Percentiles rank a stretch among this genome's conserved stretches.
phyloP scores from a whole-genome alignment of 75 land plant species.

The Gnetum montanum region DNA sequence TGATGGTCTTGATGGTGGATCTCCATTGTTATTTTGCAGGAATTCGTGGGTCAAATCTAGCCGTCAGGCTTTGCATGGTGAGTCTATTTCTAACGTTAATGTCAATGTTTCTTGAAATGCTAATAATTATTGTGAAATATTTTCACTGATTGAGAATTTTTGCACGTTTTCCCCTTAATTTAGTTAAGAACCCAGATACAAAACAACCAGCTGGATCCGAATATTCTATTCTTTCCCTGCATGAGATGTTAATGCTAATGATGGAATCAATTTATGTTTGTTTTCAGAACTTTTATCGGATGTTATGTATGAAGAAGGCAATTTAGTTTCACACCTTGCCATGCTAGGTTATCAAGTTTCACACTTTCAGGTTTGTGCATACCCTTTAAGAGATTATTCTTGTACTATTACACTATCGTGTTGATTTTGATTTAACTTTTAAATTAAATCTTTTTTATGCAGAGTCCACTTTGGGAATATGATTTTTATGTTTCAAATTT shows the following conservation, averaged over 20 bases:
- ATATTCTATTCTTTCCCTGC: neutral
- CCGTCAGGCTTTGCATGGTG: slow-evolving; percentile 65
- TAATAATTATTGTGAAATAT: too few species aligned
- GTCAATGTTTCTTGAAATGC: too few species aligned
- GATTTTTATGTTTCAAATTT: slow-evolving; percentile 49
- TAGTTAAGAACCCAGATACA: too few species aligned
- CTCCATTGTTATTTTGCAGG: slow-evolving; percentile 50
- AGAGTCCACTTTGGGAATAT: slow-evolving; percentile 66
- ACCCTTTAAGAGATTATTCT: too few species aligned
- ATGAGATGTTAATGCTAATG: neutral
- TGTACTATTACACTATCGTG: too few species aligned
- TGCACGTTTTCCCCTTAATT: too few species aligned
- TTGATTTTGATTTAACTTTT: too few species aligned
- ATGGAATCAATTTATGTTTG: neutral
- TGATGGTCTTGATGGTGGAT: slow-evolving; percentile 91
- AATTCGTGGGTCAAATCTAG: slow-evolving; percentile 61
- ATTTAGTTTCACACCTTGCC: slow-evolving; percentile 51
- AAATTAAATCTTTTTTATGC: too few species aligned
- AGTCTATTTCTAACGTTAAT: too few species aligned
- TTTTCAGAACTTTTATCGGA: slow-evolving; percentile 41
- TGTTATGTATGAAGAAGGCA: slow-evolving; percentile 92
- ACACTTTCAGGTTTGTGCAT: slow-evolving; percentile 54
- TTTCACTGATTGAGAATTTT: too few species aligned
- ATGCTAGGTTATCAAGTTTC: slow-evolving; percentile 65
- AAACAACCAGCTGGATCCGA: neutral